phyloP scores from a whole-genome alignment of 306 rosid genomes.

The Castanospermum australe region DNA sequence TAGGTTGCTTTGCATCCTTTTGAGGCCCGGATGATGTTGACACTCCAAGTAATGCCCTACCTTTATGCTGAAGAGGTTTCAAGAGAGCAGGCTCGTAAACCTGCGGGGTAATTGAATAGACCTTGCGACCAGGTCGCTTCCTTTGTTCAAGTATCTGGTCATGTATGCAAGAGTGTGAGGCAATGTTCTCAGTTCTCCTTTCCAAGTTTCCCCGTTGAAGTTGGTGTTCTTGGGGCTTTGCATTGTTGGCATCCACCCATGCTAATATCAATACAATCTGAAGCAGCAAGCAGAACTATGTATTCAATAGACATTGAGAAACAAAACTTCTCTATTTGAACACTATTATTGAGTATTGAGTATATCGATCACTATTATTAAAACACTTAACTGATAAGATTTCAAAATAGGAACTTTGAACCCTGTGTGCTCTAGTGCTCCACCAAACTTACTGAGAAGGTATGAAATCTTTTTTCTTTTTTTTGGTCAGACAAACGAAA shows the following conservation, averaged over 20 bases:
- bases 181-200: constrained; percentile 51
- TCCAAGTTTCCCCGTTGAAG: constrained; percentile 46
- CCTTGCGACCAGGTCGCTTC: constrained; percentile 86
- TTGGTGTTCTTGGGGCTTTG: constrained; percentile 39
- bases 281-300: constrained; percentile 27
- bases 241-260: constrained; percentile 54
- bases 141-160: constrained; percentile 91
- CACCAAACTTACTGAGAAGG: constrained; percentile 4
- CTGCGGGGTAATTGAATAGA: constrained; percentile 88
- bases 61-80: constrained; percentile 60
- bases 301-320: not conserved
- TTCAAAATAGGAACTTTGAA: not conserved
- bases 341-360: too few relatives aligned
- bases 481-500: not conserved
- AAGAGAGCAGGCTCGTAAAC: constrained; percentile 53
- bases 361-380: not conserved
- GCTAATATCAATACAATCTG: constrained; percentile 66
- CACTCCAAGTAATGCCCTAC: constrained; percentile 77
- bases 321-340: not conserved
- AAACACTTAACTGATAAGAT: not conserved
- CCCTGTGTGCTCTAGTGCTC: not conserved
- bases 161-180: constrained; percentile 93
- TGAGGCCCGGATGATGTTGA: constrained; percentile 40
- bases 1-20: constrained; percentile 72
- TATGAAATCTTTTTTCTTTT: not conserved